These are phyloP conservation scores for Solanum paucissectum DNA, from an alignment of 257 asterid genomes.

Conservation along the genomic window DNA sequence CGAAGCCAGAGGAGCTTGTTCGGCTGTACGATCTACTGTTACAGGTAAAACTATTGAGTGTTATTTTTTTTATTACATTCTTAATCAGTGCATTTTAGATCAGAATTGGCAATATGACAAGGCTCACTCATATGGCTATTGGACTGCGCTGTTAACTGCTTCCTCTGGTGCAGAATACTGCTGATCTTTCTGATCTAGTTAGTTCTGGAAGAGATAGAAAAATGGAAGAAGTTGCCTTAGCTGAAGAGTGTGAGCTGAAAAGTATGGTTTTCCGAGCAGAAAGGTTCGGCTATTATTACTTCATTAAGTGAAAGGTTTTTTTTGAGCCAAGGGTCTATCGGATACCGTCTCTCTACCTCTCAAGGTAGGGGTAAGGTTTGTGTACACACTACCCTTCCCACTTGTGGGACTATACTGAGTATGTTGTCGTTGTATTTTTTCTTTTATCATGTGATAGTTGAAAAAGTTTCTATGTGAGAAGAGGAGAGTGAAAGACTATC, in stretches of 20 bases:
- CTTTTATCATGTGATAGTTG: not conserved
- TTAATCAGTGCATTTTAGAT: not conserved
- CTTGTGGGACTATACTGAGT: not conserved
- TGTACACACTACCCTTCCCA: not conserved
- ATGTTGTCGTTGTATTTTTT: not conserved
- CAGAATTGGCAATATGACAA: constrained; percentile 3
- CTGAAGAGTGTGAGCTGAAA: constrained; percentile 70
- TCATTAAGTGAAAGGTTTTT: not conserved
- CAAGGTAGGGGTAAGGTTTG: not conserved
- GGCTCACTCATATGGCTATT: not conserved
- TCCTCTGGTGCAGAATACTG: constrained; percentile 50
- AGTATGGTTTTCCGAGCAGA: constrained; percentile 71
- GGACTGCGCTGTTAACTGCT: constrained; percentile 4
- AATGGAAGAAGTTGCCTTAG: constrained; percentile 70
- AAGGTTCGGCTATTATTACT: constrained; percentile 39
- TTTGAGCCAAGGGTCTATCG: not conserved
- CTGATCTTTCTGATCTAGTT: constrained; percentile 86
- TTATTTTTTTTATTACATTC: not conserved
- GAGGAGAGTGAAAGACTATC: not conserved
- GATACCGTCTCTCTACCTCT: not conserved
- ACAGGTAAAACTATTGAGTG: constrained; percentile 35
- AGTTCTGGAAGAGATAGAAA: constrained; percentile 90
- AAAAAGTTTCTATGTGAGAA: not conserved
- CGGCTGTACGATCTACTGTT: constrained; percentile 77
- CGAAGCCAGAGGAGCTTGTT: constrained; percentile 97